These are phyloP conservation scores for Exophiala mesophila DNA, from an alignment of 2,329 filamentous ascomycete genomes.

Conservation along the genomic window DNA sequence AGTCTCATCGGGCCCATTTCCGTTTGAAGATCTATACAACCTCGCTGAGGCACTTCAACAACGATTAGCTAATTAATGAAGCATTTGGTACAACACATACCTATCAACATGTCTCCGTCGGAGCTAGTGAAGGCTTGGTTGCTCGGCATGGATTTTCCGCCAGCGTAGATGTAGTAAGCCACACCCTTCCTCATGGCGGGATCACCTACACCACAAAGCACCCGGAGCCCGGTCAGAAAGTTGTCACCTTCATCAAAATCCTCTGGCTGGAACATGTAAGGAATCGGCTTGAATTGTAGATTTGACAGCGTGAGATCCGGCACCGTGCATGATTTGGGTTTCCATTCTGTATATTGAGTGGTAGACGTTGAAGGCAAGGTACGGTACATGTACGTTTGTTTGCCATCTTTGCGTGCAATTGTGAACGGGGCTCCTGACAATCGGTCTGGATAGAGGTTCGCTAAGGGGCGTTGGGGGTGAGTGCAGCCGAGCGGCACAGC, in stretches of 20 bases:
- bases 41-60: not conserved
- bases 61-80: too few relatives aligned
- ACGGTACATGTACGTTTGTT: slow-evolving; percentile 57
- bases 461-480: slow-evolving; percentile 33
- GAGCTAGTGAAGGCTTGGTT: not conserved
- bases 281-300: not conserved
- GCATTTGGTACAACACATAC: too few relatives aligned
- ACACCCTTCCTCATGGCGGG: not conserved
- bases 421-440: slow-evolving; percentile 57
- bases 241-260: slow-evolving; percentile 53
- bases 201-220: not conserved
- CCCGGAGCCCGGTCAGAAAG: not conserved
- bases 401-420: slow-evolving; percentile 52
- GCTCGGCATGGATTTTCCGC: not conserved
- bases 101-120: not conserved
- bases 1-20: not conserved
- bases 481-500: slow-evolving; percentile 37
- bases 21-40: not conserved
- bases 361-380: slow-evolving; percentile 47
- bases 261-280: slow-evolving; percentile 64
- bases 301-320: too few relatives aligned
- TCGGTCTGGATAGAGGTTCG: slow-evolving; percentile 36
- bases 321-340: too few relatives aligned
- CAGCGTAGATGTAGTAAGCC: not conserved
- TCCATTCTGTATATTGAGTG: slow-evolving; percentile 39